phyloP scores from a whole-genome alignment of 371 early-diverging fungal species.

The Mortierella sp. region DNA sequence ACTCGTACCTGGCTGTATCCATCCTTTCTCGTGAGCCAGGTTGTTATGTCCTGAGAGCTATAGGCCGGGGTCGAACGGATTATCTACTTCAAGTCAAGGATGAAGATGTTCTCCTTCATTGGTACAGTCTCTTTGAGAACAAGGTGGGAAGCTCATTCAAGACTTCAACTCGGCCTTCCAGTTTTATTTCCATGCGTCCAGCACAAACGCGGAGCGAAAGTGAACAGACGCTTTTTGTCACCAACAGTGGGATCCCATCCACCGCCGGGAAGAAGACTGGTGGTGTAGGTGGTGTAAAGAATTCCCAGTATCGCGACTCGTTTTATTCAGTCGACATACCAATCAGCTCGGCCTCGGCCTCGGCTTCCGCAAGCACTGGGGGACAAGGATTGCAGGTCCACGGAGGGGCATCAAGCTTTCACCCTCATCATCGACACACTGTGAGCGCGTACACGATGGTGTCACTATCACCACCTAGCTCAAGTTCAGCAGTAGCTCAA shows the following conservation, averaged over 20 bases:
- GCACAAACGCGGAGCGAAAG: conserved; percentile 24
- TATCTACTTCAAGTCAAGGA: conserved; percentile 62
- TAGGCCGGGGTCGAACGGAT: conserved; percentile 58
- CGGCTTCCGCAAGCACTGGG: no score
- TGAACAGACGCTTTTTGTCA: conserved; percentile 22
- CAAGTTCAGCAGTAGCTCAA: no score
- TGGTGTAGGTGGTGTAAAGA: no score
- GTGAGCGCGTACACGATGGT: conserved; percentile 23
- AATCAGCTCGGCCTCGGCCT: no score
- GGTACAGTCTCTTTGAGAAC: conserved; percentile 55
- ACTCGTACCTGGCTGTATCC: conserved; percentile 56
- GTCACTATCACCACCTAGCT: no score
- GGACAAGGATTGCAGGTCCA: no score
- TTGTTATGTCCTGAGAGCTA: conserved; percentile 61
- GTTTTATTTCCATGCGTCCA: conserved; percentile 1
- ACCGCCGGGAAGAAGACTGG: no score
- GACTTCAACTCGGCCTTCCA: neutral
- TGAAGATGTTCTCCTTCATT: conserved; percentile 53
- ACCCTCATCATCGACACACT: conserved; percentile 17
- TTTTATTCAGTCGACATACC: no score
- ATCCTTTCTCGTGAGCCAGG: conserved; percentile 58
- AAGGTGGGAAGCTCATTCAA: conserved; percentile 15
- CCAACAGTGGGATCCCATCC: no score
- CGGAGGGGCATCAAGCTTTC: neutral
- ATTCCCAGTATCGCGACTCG: no score